Evolutionary conservation across 345 rosid genomes (phyloP), one percentile per base, ranked within the genome.

Genomic region (Populus deltoides): DNA sequence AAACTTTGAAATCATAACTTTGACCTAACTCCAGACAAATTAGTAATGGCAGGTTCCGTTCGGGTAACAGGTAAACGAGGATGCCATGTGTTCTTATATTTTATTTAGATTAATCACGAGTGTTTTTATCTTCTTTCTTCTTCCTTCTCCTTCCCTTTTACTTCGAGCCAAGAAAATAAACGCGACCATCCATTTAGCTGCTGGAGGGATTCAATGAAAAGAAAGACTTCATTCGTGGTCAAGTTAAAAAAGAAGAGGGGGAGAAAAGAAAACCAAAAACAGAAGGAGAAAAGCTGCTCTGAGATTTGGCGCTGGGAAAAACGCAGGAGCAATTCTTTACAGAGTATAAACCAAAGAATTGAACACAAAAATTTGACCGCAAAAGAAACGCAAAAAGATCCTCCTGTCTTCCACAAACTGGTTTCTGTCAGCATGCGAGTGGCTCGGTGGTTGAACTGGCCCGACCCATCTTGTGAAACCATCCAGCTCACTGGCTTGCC

Each of bases 321-420:
- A 53, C 31, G 74, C 38, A 29, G 59, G 59, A 49, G 74, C 61
- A 71, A 18, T 53, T 49, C 51, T 71, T 38, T 71, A 71, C 59
- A 71, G 45, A 39, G 35, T 24, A 59, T 59, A 15, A 59, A 59
- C 65, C 65, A 59, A 59, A 59, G 65, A 59, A 59, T 59, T 59
- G 9, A 43, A 41, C 43, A 24, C 38, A 20, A 35, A 33, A 68
- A n/a, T 7, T 69, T 70, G 33, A 70, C 45, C 35, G 29, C 25
- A 24, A 24, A 70, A 20, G 12, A 53, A 47, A 31, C 53, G 27
- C 29, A 25, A 53, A n/a, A 72, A 13, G 36, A 29, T 3, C 33
- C 61, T n/a, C 38, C 13, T 72, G 15, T 63, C 13, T 11, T 43
- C 47, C 47, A 43, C 3, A 43, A 43, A 43, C 47, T 43, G 47